Conservation (phyloP, 805 yeast genomes). For the Suhomyces tanzawaensis region DNA sequence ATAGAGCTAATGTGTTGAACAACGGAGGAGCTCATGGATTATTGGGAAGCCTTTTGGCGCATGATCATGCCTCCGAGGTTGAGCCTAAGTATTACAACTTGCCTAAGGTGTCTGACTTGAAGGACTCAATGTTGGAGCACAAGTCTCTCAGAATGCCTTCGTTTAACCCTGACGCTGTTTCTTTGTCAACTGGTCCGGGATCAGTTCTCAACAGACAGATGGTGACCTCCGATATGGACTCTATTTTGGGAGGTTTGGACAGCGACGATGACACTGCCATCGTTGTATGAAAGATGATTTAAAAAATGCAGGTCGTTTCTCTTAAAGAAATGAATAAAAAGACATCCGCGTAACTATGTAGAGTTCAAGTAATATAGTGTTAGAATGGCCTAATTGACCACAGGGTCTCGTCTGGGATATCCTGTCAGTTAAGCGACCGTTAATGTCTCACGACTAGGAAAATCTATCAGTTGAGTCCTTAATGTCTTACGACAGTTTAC, state of each 20-base stretch:
- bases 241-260: conserved; percentile 34
- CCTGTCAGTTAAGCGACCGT: too few species aligned
- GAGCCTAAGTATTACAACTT: conserved; percentile 10
- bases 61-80: not conserved
- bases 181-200: conserved; percentile 15
- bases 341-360: too few species aligned
- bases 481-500: too few species aligned
- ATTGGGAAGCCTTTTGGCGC: conserved; percentile 4
- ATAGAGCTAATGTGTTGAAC: conserved; percentile 7
- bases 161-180: conserved; percentile 4
- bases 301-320: not conserved
- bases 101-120: conserved; percentile 38
- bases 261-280: conserved; percentile 32
- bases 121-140: conserved; percentile 21
- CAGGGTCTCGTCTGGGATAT: too few species aligned
- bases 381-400: too few species aligned
- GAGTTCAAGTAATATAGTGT: too few species aligned
- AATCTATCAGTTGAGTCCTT: too few species aligned
- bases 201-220: conserved; percentile 33
- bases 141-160: conserved; percentile 3
- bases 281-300: conserved; percentile 16
- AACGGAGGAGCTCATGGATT: conserved; percentile 1
- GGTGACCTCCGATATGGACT: conserved; percentile 29
- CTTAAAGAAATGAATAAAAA: too few species aligned
- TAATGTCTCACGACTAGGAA: too few species aligned